These are phyloP conservation scores for Silene coronaria DNA, from an alignment of 179 eudicot species.

Conservation along the genomic window DNA sequence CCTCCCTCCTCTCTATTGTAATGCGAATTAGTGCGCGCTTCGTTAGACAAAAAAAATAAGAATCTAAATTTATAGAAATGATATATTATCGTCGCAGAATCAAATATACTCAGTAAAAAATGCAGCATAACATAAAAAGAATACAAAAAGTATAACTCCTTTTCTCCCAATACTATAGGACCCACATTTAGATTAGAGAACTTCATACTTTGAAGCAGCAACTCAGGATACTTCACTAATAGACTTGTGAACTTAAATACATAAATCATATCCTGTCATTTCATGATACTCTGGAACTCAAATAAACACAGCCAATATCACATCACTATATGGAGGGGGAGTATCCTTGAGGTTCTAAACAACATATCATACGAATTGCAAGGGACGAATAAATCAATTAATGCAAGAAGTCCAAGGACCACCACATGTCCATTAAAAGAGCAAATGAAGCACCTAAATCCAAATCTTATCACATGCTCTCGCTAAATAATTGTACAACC, in stretches of 20 bases:
- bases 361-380: background rate
- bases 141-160: background rate
- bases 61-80: background rate
- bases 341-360: background rate
- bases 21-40: too few species aligned
- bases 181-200: background rate
- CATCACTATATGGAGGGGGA: too few species aligned
- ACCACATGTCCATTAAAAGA: background rate
- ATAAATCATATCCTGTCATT: too few species aligned
- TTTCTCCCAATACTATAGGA: too few species aligned
- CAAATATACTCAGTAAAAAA: background rate
- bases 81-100: background rate
- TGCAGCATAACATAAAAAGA: background rate
- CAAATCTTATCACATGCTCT: background rate
- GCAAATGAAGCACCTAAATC: background rate
- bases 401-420: background rate
- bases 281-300: background rate
- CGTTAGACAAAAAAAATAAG: too few species aligned
- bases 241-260: background rate
- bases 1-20: too few species aligned
- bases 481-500: background rate
- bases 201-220: background rate
- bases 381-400: background rate
- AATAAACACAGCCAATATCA: background rate
- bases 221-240: background rate